Base-by-base conservation (phyloP, 306 rosid genomes). In the Rosa lucieae region DNA sequence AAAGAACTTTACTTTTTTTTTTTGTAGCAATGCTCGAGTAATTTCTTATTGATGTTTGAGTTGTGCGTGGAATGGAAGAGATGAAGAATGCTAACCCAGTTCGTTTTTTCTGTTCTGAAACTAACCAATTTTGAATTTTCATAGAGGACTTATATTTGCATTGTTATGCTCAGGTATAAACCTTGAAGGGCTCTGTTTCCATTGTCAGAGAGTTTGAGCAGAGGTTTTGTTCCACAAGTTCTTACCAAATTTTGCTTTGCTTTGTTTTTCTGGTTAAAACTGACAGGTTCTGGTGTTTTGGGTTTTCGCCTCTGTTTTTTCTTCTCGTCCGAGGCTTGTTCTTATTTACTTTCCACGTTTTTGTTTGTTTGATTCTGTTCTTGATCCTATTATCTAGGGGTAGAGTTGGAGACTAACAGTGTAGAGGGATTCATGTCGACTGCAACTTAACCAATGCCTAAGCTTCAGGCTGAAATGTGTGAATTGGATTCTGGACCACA, bases 151-250 rank as follows among this genome's bases (percentile, higher is more conserved):
- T 78, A 51, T 83, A 5, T 47, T 65, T 70, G 56, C 43, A 46
- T 75, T 79, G 20, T 74, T 78, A 67, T 74, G 77, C 75, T 74
- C 66, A 79, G 81, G 83, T 75, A 48, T 74, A 79, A 74, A 71
- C 74, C 74, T 67, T 77, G 73, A 56, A 61, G 86, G 75, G 14
- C 82, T 72, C 79, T 72, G 40, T 81, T 72, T 76, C 51, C n/a
- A 51, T 62, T 71, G 73, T 76, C 77, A 51, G 51, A 66, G 71
- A 67, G 58, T 79, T 75, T 72, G 82, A 79, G 52, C 73, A 70
- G 70, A 71, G 53, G 72, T 56, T 76, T 65, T 76, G 79, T 62
- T 62, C 40, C 67, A 26, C 67, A 21, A 58, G 65, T 58, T 58
- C 65, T 55, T 55, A 18, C 66, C 35, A 21, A 4, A 3, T 10